Evolutionary conservation across 768 basidiomycete species (phyloP), one percentile per base, ranked within the genome.

Genomic region (Mycena alexandri): DNA sequence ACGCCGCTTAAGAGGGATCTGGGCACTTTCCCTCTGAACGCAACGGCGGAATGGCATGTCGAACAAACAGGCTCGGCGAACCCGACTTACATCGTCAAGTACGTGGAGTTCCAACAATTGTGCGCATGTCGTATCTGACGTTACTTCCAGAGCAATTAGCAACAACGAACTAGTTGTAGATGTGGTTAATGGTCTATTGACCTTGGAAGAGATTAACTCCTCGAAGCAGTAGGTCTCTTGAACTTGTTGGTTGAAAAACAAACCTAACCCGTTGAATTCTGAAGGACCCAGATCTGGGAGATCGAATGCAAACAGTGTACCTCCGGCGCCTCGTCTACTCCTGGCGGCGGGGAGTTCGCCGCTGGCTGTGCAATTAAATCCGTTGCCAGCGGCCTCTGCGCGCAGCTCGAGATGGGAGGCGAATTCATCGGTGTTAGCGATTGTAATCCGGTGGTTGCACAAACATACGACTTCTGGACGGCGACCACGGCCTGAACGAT

Each of bases 11-110:
- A 63, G 60, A 53, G 24, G 6, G 48, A 55, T n/a, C 13, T 47
- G 24, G 56, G 29, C 11, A 33, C 25, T 1, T 46, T 60, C 44
- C 69, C 69, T 10, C 61, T 42, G 2, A 70, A 70, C 47, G 44
- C 60, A 19, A 67, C 65, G 24, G 61, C 69, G 25, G 25, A 70
- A 22, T 70, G 69, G 69, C 69, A 70, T 42, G 69, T 70, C 3
- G 50, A 70, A 33, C 69, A 70, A 22, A 70, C 60, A 5, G 69
- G 69, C n/a, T 63, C 64, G 36, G 55, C 60, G 22, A 61, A 51
- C 52, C 24, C 69, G 5, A 61, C 61, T 5, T 70, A 70, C 61
- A 62, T 66, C 46, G 43, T 70, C 44, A 70, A 70, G 69, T 70
- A 24, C 12, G 69, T 54, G 25, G 1, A 5, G 14, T 36, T 59